A percentile compares a stretch with the other conserved stretches of the same genome.
phyloP scores from a whole-genome alignment of 2,329 filamentous ascomycete species.

The Pseudofabraea citricarpa region DNA sequence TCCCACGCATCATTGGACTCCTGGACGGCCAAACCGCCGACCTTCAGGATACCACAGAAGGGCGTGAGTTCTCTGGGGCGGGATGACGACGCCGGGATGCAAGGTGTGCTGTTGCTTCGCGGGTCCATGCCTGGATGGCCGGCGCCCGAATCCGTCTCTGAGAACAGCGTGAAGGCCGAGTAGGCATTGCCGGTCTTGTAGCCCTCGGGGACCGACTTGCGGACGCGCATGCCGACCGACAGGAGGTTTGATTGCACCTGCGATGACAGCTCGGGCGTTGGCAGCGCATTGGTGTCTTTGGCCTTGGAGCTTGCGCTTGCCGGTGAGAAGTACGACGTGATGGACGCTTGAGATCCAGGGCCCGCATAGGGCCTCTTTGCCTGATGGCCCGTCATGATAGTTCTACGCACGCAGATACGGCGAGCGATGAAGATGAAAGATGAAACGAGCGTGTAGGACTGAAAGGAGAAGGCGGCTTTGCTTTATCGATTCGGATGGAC shows the following conservation, averaged over 20 bases:
- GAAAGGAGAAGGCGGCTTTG: no score
- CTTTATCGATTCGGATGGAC: no score
- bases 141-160: conserved; percentile 25
- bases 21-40: conserved; percentile 62
- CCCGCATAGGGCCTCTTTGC: conserved; percentile 59
- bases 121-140: conserved; percentile 7
- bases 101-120: conserved; percentile 17
- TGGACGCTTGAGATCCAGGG: conserved; percentile 35
- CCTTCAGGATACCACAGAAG: conserved; percentile 75
- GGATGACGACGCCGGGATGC: conserved; percentile 15
- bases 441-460: no score
- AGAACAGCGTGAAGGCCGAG: conserved; percentile 48
- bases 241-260: conserved; percentile 78
- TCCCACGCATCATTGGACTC: conserved; percentile 28
- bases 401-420: no score
- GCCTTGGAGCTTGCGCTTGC: conserved; percentile 17
- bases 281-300: conserved; percentile 18
- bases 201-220: conserved; percentile 88
- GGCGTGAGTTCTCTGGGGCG: conserved; percentile 62
- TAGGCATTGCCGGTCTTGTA: conserved; percentile 69
- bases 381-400: conserved; percentile 16
- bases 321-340: conserved; percentile 56
- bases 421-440: no score
- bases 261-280: conserved; percentile 51
- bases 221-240: conserved; percentile 87